Conservation (phyloP, 306 rosid genomes). For the Medicago arabica region DNA sequence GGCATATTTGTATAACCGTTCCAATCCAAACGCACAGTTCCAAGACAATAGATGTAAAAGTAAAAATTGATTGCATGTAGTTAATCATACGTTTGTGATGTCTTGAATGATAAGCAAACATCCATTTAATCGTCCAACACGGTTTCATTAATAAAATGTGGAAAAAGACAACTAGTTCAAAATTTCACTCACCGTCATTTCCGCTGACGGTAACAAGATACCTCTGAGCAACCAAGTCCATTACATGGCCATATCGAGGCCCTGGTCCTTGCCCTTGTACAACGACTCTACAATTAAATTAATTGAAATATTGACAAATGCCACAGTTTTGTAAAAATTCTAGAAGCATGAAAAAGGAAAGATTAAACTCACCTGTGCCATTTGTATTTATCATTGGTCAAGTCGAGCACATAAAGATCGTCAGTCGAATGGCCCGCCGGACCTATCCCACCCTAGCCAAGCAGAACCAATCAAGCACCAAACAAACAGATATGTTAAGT, state of each 20-base stretch:
- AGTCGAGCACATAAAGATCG: conserved; percentile 89
- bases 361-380: conserved; percentile 82
- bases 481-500: neutral
- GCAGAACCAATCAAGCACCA: conserved; percentile 45
- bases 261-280: conserved; percentile 99
- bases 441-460: conserved; percentile 96
- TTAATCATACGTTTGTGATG: neutral
- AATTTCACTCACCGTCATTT: conserved; percentile 82
- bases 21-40: neutral
- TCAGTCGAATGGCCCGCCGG: conserved; percentile 99
- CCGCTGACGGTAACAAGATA: conserved; percentile 95
- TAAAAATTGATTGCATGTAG: neutral
- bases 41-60: neutral
- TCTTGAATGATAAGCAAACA: neutral
- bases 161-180: neutral
- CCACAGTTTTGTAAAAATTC: conserved; percentile 25
- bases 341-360: conserved; percentile 38
- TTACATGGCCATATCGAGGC: conserved; percentile 98
- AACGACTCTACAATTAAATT: conserved; percentile 69
- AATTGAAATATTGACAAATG: conserved; percentile 30
- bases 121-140: neutral
- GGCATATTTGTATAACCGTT: neutral
- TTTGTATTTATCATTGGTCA: conserved; percentile 88
- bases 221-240: conserved; percentile 99
- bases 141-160: conserved; percentile 2